phyloP scores from a whole-genome alignment of 2,329 filamentous ascomycete genomes.

The Claviceps cyperi region DNA sequence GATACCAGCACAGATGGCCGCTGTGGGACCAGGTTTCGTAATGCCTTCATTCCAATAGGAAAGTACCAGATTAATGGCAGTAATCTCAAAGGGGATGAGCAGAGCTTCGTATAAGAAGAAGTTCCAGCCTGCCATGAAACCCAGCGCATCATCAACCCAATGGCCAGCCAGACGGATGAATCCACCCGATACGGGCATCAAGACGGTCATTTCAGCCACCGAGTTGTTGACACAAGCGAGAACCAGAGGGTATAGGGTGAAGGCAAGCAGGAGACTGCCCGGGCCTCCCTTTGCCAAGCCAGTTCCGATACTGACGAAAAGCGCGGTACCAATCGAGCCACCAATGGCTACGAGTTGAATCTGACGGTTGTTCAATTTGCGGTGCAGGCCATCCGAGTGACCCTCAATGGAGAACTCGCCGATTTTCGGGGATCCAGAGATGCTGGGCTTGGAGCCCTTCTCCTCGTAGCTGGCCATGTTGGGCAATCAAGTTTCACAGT shows the following conservation, averaged over 20 bases:
- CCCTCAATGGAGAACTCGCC: constrained; percentile 14
- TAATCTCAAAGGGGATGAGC: constrained; percentile 29
- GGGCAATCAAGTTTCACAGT: not conserved
- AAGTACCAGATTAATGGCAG: constrained; percentile 28
- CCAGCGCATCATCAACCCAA: constrained; percentile 52
- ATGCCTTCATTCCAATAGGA: constrained; percentile 24
- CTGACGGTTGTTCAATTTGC: constrained; percentile 37
- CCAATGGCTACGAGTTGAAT: constrained; percentile 46
- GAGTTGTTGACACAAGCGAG: constrained; percentile 50
- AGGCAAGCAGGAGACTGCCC: constrained; percentile 42
- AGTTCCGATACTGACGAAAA: constrained; percentile 48
- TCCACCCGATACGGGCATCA: constrained; percentile 47
- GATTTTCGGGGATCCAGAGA: constrained; percentile 14
- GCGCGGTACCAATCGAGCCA: constrained; percentile 41
- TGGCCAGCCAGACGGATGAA: constrained; percentile 51
- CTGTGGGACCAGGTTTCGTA: constrained; percentile 52
- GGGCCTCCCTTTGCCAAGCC: constrained; percentile 32
- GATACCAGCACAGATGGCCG: constrained; percentile 42
- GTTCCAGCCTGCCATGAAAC: constrained; percentile 36
- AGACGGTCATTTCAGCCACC: constrained; percentile 49
- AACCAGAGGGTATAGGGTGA: constrained; percentile 37
- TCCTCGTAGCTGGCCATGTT: constrained; percentile 14
- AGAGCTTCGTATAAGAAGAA: constrained; percentile 31
- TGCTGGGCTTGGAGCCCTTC: constrained; percentile 14
- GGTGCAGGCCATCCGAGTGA: constrained; percentile 26